Conservation (phyloP, 306 rosid genomes). For the Cicer cuneatum region DNA sequence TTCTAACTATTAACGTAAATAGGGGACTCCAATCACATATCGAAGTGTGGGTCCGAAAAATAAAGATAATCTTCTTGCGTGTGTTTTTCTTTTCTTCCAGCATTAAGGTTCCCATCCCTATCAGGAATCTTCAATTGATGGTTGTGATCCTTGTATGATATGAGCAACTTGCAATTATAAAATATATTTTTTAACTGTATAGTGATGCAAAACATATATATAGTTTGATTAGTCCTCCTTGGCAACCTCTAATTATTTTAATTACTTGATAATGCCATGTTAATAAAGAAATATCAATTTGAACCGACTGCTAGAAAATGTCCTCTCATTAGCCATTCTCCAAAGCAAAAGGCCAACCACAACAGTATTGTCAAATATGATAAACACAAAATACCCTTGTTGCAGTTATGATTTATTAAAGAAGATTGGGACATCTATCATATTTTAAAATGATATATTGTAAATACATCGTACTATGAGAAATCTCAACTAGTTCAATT, state of each 20-base stretch:
- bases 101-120: constrained; percentile 25
- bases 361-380: constrained; percentile 33
- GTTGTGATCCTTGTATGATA: constrained; percentile 1
- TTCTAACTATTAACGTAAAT: too few relatives aligned
- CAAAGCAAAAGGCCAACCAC: constrained; percentile 22
- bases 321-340: constrained; percentile 15
- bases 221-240: background rate
- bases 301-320: background rate
- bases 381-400: constrained; percentile 18
- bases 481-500: background rate
- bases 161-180: constrained; percentile 40
- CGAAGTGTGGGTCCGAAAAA: background rate
- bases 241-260: constrained; percentile 15
- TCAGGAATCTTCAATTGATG: constrained; percentile 39
- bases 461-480: background rate
- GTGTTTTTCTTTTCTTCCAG: background rate
- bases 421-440: constrained; percentile 25
- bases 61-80: background rate
- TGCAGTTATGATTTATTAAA: constrained; percentile 6
- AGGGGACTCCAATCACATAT: background rate
- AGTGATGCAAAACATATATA: background rate
- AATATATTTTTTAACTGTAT: background rate
- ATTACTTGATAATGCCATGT: background rate
- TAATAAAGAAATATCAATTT: constrained; percentile 9
- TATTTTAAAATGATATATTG: constrained; percentile 21